phyloP scores from a whole-genome alignment of 768 basidiomycete species.

The Favolaschia claudopus region DNA sequence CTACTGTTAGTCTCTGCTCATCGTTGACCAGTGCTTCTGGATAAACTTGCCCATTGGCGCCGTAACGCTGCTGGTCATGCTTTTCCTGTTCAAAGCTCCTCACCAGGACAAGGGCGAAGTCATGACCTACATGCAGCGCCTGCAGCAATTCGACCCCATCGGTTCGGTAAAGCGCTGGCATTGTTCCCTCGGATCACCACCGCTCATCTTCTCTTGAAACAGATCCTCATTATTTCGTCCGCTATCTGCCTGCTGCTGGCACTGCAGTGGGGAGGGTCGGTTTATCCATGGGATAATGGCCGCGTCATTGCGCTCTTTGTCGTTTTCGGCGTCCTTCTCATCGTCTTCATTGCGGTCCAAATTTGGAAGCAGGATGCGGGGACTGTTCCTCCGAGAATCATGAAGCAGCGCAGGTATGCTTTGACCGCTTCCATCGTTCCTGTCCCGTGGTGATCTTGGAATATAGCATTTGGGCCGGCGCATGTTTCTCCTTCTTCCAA shows the following conservation, averaged over 20 bases:
- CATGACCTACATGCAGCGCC: slow-evolving; percentile 11
- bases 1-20: not conserved
- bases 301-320: slow-evolving; percentile 23
- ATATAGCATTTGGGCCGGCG: slow-evolving; percentile 22
- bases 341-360: slow-evolving; percentile 24
- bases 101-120: slow-evolving; percentile 9
- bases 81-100: slow-evolving; percentile 31
- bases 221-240: slow-evolving; percentile 25
- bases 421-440: no score
- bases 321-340: slow-evolving; percentile 22
- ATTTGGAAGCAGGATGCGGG: slow-evolving; percentile 15
- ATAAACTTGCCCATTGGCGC: slow-evolving; percentile 36
- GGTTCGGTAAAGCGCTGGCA: slow-evolving; percentile 11
- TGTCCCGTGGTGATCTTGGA: no score
- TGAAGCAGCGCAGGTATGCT: slow-evolving; percentile 12
- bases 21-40: slow-evolving; percentile 34
- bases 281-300: slow-evolving; percentile 47
- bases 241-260: slow-evolving; percentile 37
- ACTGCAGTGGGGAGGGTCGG: slow-evolving; percentile 54
- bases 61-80: slow-evolving; percentile 15
- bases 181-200: not conserved
- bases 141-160: slow-evolving; percentile 26
- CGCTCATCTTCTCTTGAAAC: not conserved
- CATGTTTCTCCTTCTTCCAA: slow-evolving; percentile 12
- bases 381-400: slow-evolving; percentile 19